Base-by-base conservation (phyloP, 2,329 filamentous ascomycete genomes). In the Phyllosticta paracitricarpa region DNA sequence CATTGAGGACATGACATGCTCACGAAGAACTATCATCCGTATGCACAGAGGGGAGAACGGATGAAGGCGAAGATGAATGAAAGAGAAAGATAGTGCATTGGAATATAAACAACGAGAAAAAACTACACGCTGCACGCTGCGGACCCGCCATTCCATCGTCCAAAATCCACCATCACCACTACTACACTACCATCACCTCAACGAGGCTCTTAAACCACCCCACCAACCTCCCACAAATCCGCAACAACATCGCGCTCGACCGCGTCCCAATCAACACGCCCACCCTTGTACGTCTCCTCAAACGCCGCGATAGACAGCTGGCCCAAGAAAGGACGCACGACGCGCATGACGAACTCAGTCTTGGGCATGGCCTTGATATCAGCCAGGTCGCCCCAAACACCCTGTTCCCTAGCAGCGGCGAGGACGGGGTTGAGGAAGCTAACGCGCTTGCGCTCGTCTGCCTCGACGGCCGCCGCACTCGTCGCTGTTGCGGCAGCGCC, bases 221-320 rank as follows among this genome's bases (percentile, higher is more conserved):
- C 56, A 14, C 62, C 58, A 30, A 94, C 89, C 68, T 91, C 88
- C 78, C 93, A 94, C 63, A 95, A 68, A 76, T 95, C 90, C 69
- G 76, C 83, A 70, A 95, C 71, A 63, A 95, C 69, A 56, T 81
- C 81, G 65, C 81, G 77, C 59, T 82, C 78, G 68, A 89, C 91
- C 9, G 79, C 79, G 58, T 85, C 82, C 67, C 81, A 71, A 72
- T 95, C 90, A 26, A 88, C 75, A 52, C 74, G 73, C 40, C 85
- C 86, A 85, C 97, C 92, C 17, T 88, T 85, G 73, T 99, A 99
- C 61, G 89, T 93, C 64, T 87, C 89, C 77, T 99, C 94, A 75
- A 97, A 99, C 0, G 89, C 88, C 72, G 87, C 89, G 69, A 99
- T 97, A 71, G 92, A 97, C 65, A 99, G 77, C 71, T 95, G 89